Percentiles rank a stretch among this genome's conserved stretches.
phyloP scores from a whole-genome alignment of 192 early-diverging fungal species.

The Spinellus fusiger region DNA sequence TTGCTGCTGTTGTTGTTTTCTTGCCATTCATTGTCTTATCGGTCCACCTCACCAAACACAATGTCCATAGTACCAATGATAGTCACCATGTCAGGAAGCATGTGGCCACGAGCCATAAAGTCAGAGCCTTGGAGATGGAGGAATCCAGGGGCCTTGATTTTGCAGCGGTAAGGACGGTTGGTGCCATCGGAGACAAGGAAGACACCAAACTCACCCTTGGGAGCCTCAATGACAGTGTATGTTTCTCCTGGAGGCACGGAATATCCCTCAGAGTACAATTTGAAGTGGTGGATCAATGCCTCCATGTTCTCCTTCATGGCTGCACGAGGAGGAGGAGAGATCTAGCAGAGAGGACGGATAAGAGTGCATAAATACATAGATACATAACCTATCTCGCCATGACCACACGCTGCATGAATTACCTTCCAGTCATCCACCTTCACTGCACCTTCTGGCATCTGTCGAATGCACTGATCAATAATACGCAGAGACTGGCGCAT shows the following conservation, averaged over 20 bases:
- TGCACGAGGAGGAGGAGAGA: constrained; percentile 85
- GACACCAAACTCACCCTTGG: constrained; percentile 98
- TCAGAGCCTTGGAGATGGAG: constrained; percentile 87
- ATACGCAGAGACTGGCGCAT: constrained; percentile 97
- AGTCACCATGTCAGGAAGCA: constrained; percentile 92
- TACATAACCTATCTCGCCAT: background rate
- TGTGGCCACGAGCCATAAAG: constrained; percentile 85
- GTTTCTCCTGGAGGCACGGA: constrained; percentile 96
- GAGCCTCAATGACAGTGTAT: constrained; percentile 95
- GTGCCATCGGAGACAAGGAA: constrained; percentile 91
- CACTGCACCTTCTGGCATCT: constrained; percentile 91
- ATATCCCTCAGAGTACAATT: constrained; percentile 98
- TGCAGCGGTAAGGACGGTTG: constrained; percentile 95
- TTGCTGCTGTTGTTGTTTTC: background rate
- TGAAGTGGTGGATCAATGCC: constrained; percentile 98
- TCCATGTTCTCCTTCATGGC: constrained; percentile 99
- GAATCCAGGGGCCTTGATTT: constrained; percentile 95
- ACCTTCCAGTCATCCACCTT: constrained; percentile 96
- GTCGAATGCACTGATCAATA: constrained; percentile 91
- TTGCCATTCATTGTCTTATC: constrained; percentile 38
- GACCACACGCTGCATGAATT: background rate
- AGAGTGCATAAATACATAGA: background rate
- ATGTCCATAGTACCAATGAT: constrained; percentile 97
- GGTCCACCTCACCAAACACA: constrained; percentile 94
- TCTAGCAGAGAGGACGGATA: constrained; percentile 18